Conservation (phyloP, 306 rosid species). For the Cucumis melo region DNA sequence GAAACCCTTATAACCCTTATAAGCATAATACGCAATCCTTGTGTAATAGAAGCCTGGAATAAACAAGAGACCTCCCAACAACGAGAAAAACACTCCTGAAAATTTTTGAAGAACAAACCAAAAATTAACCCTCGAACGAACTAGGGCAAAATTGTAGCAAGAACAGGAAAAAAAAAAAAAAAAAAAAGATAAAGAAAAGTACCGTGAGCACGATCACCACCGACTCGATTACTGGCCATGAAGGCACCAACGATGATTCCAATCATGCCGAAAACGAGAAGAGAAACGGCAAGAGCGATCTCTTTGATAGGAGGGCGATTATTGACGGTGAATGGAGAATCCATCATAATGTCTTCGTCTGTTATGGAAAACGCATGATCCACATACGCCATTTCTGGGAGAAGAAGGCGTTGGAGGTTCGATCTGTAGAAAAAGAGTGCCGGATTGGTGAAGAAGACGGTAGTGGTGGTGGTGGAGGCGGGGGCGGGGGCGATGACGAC, state of each 20-base stretch:
- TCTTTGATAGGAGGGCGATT: conserved; percentile 80
- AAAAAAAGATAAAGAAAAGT: not conserved
- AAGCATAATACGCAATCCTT: conserved; percentile 94
- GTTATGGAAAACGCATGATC: conserved; percentile 94
- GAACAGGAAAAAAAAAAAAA: not conserved
- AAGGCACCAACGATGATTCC: conserved; percentile 61
- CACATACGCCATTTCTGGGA: conserved; percentile 55
- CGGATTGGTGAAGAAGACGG: not conserved
- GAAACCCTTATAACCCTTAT: conserved; percentile 91
- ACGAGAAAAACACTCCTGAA: conserved; percentile 83
- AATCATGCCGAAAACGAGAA: conserved; percentile 66
- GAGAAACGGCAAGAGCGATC: conserved; percentile 87
- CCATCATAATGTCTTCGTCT: conserved; percentile 92
- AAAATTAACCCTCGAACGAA: not conserved
- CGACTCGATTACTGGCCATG: conserved; percentile 79
- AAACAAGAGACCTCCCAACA: conserved; percentile 70
- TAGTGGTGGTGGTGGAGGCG: not conserved
- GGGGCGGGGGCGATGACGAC: not conserved
- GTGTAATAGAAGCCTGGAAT: conserved; percentile 96
- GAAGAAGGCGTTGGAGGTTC: not conserved
- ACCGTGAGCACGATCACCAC: conserved; percentile 97
- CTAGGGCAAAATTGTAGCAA: not conserved
- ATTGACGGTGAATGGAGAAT: conserved; percentile 58
- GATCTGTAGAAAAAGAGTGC: not conserved
- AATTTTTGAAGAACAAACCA: not conserved